phyloP scores from a whole-genome alignment of 805 yeast species.

The Yarrowia deformans region DNA sequence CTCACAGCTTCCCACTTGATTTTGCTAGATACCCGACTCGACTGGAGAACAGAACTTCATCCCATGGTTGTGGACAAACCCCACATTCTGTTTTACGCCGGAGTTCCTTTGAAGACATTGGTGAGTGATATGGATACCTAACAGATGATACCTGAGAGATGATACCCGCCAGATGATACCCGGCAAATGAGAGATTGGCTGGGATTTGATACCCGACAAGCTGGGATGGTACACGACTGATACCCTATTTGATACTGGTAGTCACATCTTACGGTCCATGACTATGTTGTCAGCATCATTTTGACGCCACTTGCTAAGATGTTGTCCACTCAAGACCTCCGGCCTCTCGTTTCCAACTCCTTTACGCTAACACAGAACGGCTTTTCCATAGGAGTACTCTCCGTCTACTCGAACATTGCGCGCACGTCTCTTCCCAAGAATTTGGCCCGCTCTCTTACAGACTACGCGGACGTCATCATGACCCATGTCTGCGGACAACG shows the following conservation, averaged over 20 bases:
- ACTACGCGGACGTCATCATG: conserved; percentile 22
- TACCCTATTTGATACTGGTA: no score
- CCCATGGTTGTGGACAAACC: conserved; percentile 13
- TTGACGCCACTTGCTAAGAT: background rate
- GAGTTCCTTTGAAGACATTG: conserved; percentile 21
- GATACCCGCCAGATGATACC: background rate
- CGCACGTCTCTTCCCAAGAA: background rate
- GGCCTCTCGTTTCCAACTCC: background rate
- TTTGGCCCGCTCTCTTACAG: background rate
- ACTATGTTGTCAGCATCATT: no score
- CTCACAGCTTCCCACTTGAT: background rate
- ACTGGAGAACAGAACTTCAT: conserved; percentile 15
- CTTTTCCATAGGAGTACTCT: conserved; percentile 15
- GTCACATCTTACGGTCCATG: no score
- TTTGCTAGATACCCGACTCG: background rate
- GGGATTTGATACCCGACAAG: background rate
- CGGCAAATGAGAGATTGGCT: background rate
- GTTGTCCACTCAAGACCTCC: conserved; percentile 4
- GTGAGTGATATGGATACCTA: background rate
- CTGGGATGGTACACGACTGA: no score
- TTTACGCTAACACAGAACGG: conserved; percentile 16
- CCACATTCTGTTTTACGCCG: conserved; percentile 11
- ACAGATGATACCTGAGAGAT: background rate
- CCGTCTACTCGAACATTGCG: conserved; percentile 22
- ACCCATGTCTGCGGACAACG: conserved; percentile 34